Conservation (phyloP, 1,284 basidiomycete species). For the Rhodotorula sp. region DNA sequence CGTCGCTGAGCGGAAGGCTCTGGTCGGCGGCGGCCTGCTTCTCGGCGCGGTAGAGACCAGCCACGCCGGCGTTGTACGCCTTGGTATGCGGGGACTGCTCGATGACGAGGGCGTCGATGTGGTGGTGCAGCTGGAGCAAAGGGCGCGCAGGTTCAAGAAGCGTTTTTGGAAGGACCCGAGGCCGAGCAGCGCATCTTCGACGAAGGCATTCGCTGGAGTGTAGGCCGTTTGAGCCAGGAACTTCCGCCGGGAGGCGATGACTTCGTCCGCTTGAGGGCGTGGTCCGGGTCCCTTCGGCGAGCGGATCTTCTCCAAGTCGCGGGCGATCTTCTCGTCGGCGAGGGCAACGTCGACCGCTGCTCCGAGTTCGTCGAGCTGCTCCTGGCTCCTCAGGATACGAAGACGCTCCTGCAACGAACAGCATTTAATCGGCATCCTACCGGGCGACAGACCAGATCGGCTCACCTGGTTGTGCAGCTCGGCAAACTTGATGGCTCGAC, state of each 20-base stretch:
- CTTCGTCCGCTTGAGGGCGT: neutral
- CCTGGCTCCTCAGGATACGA: neutral
- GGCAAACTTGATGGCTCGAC: slow-evolving; percentile 62
- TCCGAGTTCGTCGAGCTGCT: neutral
- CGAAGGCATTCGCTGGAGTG: neutral
- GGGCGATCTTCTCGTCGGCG: neutral
- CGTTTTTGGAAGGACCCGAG: neutral
- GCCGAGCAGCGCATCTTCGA: neutral
- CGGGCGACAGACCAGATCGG: neutral
- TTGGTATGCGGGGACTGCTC: neutral
- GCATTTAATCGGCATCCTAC: neutral
- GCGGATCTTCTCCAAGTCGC: neutral
- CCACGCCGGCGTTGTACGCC: neutral
- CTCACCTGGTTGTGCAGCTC: slow-evolving; percentile 62
- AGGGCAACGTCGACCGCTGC: neutral
- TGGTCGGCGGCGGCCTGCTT: neutral
- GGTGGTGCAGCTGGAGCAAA: neutral
- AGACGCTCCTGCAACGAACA: neutral
- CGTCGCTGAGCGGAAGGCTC: neutral
- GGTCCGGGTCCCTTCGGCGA: neutral
- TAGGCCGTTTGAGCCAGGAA: neutral
- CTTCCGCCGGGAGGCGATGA: neutral
- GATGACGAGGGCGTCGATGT: neutral
- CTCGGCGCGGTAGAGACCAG: neutral
- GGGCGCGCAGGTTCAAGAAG: neutral